Evolutionary conservation across 2,329 filamentous ascomycete species (phyloP).

Genomic region (Arachnomyces sp.): DNA sequence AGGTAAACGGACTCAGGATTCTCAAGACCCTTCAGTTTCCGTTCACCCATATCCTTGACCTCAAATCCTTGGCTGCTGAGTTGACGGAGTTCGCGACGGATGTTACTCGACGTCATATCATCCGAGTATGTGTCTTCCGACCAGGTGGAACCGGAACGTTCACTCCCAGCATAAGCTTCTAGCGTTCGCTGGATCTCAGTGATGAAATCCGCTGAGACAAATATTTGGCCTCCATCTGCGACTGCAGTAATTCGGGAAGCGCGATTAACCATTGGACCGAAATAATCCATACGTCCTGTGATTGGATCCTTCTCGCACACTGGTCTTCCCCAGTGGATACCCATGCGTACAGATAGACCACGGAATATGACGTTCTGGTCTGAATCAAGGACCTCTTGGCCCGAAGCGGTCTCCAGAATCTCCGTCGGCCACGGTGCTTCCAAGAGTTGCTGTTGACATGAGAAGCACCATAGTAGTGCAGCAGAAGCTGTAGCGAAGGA

Average conservation of each 20-base stretch:
- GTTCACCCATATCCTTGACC: constrained; percentile 91
- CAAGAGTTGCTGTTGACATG: constrained; percentile 78
- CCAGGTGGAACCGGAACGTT: constrained; percentile 58
- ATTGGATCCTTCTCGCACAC: constrained; percentile 95
- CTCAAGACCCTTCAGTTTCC: constrained; percentile 91
- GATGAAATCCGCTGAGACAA: constrained; percentile 94
- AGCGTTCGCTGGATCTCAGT: constrained; percentile 87
- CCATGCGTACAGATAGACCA: constrained; percentile 92
- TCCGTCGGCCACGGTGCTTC: constrained; percentile 91
- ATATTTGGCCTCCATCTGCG: constrained; percentile 93
- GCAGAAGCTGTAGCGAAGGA: constrained; percentile 95
- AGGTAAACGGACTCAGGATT: constrained; percentile 95
- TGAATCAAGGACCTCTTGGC: constrained; percentile 71
- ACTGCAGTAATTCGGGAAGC: constrained; percentile 88
- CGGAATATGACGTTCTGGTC: constrained; percentile 87
- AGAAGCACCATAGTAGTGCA: constrained; percentile 91
- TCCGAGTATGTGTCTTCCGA: constrained; percentile 69
- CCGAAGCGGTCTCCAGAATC: constrained; percentile 76
- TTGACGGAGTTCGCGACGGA: constrained; percentile 77
- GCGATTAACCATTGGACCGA: constrained; percentile 98
- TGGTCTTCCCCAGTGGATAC: constrained; percentile 88
- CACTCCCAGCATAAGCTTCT: constrained; percentile 80
- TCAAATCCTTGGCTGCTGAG: constrained; percentile 89
- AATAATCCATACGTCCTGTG: constrained; percentile 98
- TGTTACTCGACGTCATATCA: constrained; percentile 64